A percentile compares a stretch with the other conserved stretches of the same genome.
phyloP scores from a whole-genome alignment of 106 monocot genomes.

The Phalaenopsis equestris region DNA sequence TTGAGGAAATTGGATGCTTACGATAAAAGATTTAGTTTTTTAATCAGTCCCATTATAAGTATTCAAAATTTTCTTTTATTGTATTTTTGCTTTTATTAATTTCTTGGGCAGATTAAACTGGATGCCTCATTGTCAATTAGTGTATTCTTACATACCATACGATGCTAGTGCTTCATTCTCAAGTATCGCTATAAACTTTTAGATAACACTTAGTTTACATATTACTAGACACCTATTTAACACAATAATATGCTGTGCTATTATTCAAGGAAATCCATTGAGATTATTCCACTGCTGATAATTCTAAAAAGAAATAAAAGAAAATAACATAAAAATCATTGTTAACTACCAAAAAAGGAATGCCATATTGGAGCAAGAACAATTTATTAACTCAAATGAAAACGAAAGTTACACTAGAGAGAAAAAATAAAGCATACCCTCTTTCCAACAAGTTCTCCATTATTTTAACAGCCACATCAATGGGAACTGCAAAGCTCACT shows the following conservation, averaged over 20 bases:
- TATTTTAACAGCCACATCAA: constrained; percentile 71
- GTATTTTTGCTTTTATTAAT: not conserved
- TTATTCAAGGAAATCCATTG: not conserved
- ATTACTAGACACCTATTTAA: not conserved
- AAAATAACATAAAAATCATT: not conserved
- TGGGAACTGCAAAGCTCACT: constrained; percentile 90
- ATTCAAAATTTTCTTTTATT: not conserved
- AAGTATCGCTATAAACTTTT: not conserved
- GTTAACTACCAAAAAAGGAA: not conserved
- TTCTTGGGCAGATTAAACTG: not conserved
- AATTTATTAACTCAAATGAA: not conserved
- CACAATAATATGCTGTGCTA: not conserved
- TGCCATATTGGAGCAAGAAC: not conserved
- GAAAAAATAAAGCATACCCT: constrained; percentile 41
- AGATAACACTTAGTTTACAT: not conserved
- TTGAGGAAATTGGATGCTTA: not conserved
- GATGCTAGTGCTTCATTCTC: not conserved
- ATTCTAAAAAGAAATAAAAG: not conserved
- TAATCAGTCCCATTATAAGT: not conserved
- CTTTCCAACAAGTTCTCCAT: constrained; percentile 70
- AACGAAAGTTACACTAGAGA: not conserved
- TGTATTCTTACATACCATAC: no score
- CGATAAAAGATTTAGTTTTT: not conserved
- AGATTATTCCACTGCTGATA: not conserved
- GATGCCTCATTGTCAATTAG: not conserved